These are phyloP conservation scores for Glycine latifolia DNA, from an alignment of 306 rosid genomes.

Conservation along the genomic window DNA sequence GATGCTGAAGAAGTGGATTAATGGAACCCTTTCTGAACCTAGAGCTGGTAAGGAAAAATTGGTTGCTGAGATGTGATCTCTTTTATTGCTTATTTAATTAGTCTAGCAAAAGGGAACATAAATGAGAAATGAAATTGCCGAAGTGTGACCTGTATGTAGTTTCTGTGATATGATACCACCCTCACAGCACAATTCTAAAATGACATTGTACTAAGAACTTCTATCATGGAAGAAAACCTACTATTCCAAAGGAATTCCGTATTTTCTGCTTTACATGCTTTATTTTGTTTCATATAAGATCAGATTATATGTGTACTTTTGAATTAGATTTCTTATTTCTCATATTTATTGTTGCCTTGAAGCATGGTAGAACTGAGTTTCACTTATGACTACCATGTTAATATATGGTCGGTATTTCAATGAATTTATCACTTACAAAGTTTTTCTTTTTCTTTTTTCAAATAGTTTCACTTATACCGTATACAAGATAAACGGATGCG, in stretches of 20 bases:
- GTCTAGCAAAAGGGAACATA: constrained; percentile 1
- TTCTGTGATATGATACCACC: not conserved
- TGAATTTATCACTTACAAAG: no score
- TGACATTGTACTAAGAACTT: constrained; percentile 7
- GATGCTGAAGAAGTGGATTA: constrained; percentile 89
- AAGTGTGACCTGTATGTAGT: constrained; percentile 13
- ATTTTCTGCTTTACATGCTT: constrained; percentile 31
- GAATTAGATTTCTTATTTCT: no score
- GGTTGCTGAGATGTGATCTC: constrained; percentile 69
- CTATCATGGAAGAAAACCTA: not conserved
- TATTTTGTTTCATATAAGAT: constrained; percentile 17
- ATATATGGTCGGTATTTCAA: no score
- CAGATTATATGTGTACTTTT: not conserved
- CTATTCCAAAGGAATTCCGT: not conserved
- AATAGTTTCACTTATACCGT: no score
- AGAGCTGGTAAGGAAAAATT: constrained; percentile 47
- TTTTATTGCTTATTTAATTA: constrained; percentile 8
- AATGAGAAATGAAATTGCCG: constrained; percentile 2
- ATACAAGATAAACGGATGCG: no score
- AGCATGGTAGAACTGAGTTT: not conserved
- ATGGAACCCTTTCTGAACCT: constrained; percentile 64
- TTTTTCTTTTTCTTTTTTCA: no score
- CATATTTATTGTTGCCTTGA: not conserved
- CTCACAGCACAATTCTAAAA: not conserved
- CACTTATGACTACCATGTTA: not conserved